Evolutionary conservation across 352 stramenopile species (phyloP), one percentile per base, ranked within the genome.

Genomic region (Pythium folliculosum): DNA sequence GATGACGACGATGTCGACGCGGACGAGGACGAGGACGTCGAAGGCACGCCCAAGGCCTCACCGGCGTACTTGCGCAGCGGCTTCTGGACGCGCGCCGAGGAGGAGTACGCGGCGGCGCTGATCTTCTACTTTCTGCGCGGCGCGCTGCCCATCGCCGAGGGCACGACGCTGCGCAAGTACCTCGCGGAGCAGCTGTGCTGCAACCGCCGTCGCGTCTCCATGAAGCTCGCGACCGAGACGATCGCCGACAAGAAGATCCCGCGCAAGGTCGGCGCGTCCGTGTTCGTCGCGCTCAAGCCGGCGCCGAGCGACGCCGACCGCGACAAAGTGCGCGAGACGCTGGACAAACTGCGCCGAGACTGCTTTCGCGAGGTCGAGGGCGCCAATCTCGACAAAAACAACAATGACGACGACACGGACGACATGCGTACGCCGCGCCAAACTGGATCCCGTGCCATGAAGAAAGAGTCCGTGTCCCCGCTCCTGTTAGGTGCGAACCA

Each of bases 81-180:
- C 22, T 73, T 88, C 19, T 92, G 84, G 84, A 85, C 77, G 71
- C 66, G 65, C 10, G 78, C 75, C 21, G 84, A 92, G 47, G 84
- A 92, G 52, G 78, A 88, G 57, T 90, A 90, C 64, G 78, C 81
- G 2, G 77, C 74, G 5, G 76, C 77, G 23, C 72, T 92, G 25
- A 83, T 92, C 40, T 83, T 78, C 44, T 90, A 78, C 66, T 92
- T 92, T 66, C 65, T 90, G 6, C 60, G 80, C 48, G 84, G 84
- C 6, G 64, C 77, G 10, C 60, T 92, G 23, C 70, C 78, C 60
- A 61, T 90, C 37, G 68, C 70, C 0, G 77, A 88, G 48, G 81
- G 82, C 56, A 86, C 79, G 57, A 86, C 82, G 48, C 80, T 92
- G 30, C 82, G 81, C 58, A 88, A 86, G 64, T 92, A 86, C 63